These are phyloP conservation scores for Wolfiporia cocos DNA, from an alignment of 1,284 basidiomycete species.

Conservation along the genomic window DNA sequence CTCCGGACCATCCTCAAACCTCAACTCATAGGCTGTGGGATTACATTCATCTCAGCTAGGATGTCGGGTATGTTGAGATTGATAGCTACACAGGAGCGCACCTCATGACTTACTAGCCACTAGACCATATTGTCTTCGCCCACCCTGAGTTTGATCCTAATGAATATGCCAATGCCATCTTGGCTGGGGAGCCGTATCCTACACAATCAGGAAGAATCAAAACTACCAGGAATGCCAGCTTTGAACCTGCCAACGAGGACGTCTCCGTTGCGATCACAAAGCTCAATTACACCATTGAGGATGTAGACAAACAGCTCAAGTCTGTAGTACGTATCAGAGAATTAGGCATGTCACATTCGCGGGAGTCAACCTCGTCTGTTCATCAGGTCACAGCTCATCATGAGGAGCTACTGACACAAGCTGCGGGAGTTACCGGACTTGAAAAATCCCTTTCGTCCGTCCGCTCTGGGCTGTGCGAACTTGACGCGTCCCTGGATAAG, in stretches of 20 bases:
- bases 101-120: slow-evolving; percentile 7
- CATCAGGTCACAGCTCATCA: slow-evolving; percentile 66
- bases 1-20: no score
- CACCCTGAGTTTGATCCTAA: slow-evolving; percentile 74
- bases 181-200: slow-evolving; percentile 74
- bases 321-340: slow-evolving; percentile 52
- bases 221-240: slow-evolving; percentile 30
- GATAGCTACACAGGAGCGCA: neutral
- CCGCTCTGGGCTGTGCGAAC: slow-evolving; percentile 56
- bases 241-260: slow-evolving; percentile 74
- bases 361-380: neutral
- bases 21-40: no score
- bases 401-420: slow-evolving; percentile 67
- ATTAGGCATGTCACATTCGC: neutral
- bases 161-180: slow-evolving; percentile 83
- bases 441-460: slow-evolving; percentile 60
- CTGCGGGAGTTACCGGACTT: slow-evolving; percentile 57
- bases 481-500: slow-evolving; percentile 72
- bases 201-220: slow-evolving; percentile 28
- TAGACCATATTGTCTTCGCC: slow-evolving; percentile 69
- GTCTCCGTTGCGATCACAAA: slow-evolving; percentile 82
- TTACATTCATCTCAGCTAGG: no score
- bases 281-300: slow-evolving; percentile 80
- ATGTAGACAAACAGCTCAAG: slow-evolving; percentile 84
- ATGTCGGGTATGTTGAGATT: slow-evolving; percentile 20